Percentiles rank a stretch among this genome's conserved stretches.
These are phyloP conservation scores for Albugo candida DNA, from an alignment of 352 stramenopile genomes.

Conservation along the genomic window DNA sequence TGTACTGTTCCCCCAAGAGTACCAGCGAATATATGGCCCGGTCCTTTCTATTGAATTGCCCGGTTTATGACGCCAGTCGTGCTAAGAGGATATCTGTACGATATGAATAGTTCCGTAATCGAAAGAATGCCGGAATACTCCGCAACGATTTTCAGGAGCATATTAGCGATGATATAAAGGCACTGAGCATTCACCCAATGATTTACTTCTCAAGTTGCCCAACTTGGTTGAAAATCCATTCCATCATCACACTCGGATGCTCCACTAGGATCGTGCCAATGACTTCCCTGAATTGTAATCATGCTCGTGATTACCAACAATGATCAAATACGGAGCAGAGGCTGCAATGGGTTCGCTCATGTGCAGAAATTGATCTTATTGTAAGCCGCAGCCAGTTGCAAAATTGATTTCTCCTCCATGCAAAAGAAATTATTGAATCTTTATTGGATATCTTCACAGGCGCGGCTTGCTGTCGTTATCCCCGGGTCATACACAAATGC, in stretches of 20 bases:
- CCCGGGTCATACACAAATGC: slow-evolving; percentile 10
- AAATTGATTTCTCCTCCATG: slow-evolving; percentile 20
- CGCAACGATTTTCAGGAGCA: slow-evolving; percentile 51
- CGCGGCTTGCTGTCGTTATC: slow-evolving; percentile 11
- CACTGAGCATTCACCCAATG: too few species aligned
- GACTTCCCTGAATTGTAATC: too few species aligned
- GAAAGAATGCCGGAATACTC: too few species aligned
- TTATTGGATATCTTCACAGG: slow-evolving; percentile 9
- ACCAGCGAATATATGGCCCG: slow-evolving; percentile 71
- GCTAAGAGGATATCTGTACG: too few species aligned
- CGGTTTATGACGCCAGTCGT: too few species aligned
- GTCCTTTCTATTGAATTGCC: too few species aligned
- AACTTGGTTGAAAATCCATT: slow-evolving; percentile 42
- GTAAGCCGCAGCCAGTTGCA: slow-evolving; percentile 21
- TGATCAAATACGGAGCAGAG: too few species aligned
- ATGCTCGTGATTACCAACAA: too few species aligned
- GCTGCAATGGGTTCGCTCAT: too few species aligned
- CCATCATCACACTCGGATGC: slow-evolving; percentile 20
- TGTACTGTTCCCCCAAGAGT: slow-evolving; percentile 57
- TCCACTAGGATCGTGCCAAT: slow-evolving; percentile 39
- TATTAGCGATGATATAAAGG: slow-evolving; percentile 59
- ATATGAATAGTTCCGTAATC: too few species aligned
- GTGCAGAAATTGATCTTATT: slow-evolving; percentile 64
- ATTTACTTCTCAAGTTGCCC: too few species aligned
- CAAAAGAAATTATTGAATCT: slow-evolving; percentile 19